Percentiles rank a stretch among this genome's conserved stretches.
Conservation (phyloP, 2,329 filamentous ascomycete genomes). For the Alternaria sp. region DNA sequence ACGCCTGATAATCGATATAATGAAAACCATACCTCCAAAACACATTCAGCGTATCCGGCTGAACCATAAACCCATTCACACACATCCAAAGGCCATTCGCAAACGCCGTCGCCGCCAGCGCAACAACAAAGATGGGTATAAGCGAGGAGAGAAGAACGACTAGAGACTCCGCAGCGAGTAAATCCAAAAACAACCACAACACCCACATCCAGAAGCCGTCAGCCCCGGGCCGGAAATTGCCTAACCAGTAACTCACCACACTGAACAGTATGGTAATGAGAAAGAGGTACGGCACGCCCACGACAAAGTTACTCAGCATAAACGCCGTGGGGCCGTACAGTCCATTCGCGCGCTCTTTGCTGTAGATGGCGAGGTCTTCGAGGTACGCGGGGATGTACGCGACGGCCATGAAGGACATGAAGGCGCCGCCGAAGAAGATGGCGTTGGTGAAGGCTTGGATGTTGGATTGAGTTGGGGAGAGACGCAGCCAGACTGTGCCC, state of each 20-base stretch:
- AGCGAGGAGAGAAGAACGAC: slow-evolving; percentile 77
- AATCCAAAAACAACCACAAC: slow-evolving; percentile 84
- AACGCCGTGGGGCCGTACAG: slow-evolving; percentile 77
- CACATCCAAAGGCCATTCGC: slow-evolving; percentile 91
- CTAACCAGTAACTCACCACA: slow-evolving; percentile 78
- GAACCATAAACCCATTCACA: slow-evolving; percentile 81
- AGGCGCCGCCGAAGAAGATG: slow-evolving; percentile 64
- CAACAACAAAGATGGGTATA: slow-evolving; percentile 79
- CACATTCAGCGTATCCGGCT: slow-evolving; percentile 72
- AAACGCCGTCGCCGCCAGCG: slow-evolving; percentile 80
- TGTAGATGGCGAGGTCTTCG: slow-evolving; percentile 74
- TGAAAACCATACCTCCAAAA: slow-evolving; percentile 90
- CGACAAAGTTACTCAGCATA: slow-evolving; percentile 79
- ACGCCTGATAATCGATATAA: slow-evolving; percentile 86
- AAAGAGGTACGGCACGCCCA: slow-evolving; percentile 82
- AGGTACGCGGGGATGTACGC: slow-evolving; percentile 86
- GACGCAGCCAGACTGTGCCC: slow-evolving; percentile 84
- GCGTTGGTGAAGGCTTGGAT: slow-evolving; percentile 85
- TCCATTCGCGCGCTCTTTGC: slow-evolving; percentile 82
- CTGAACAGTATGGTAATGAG: slow-evolving; percentile 78
- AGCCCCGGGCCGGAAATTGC: slow-evolving; percentile 72
- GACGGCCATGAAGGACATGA: slow-evolving; percentile 64
- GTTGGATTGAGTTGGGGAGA: slow-evolving; percentile 70
- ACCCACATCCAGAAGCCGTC: slow-evolving; percentile 77
- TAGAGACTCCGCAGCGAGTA: slow-evolving; percentile 80